These are phyloP conservation scores for Inga laurina DNA, from an alignment of 306 rosid genomes.

Conservation along the genomic window DNA sequence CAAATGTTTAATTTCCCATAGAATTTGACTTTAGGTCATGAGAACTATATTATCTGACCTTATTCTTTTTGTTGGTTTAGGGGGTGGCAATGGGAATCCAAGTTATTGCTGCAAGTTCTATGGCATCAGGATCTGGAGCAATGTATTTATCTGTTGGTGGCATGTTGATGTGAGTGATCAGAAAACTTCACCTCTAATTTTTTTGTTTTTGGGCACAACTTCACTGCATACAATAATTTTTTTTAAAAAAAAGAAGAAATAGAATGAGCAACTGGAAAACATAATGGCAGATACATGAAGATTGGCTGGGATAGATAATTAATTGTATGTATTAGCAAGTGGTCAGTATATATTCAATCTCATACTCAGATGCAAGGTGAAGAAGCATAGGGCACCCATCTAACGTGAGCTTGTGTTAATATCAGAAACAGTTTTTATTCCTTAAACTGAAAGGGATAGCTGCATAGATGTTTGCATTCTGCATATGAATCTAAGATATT, in stretches of 20 bases:
- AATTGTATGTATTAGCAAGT: not conserved
- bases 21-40: not conserved
- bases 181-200: slow-evolving; percentile 16
- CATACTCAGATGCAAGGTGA: slow-evolving; percentile 10
- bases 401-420: not conserved
- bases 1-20: not conserved
- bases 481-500: not conserved
- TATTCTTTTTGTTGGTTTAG: slow-evolving; percentile 39
- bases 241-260: not conserved
- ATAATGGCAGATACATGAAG: not conserved
- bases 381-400: slow-evolving; percentile 6
- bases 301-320: slow-evolving; percentile 11
- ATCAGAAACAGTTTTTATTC: too few relatives aligned
- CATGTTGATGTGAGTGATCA: slow-evolving; percentile 56
- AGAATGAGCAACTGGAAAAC: not conserved
- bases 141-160: slow-evolving; percentile 62
- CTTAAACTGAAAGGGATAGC: not conserved
- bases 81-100: slow-evolving; percentile 56
- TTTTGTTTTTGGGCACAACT: not conserved
- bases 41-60: slow-evolving; percentile 8
- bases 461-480: not conserved
- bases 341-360: slow-evolving; percentile 10
- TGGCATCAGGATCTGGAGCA: slow-evolving; percentile 48
- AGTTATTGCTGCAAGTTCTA: slow-evolving; percentile 57
- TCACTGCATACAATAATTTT: not conserved